These are phyloP conservation scores for Aureobasidium sp. DNA, from an alignment of 2,329 filamentous ascomycete genomes.

Conservation along the genomic window DNA sequence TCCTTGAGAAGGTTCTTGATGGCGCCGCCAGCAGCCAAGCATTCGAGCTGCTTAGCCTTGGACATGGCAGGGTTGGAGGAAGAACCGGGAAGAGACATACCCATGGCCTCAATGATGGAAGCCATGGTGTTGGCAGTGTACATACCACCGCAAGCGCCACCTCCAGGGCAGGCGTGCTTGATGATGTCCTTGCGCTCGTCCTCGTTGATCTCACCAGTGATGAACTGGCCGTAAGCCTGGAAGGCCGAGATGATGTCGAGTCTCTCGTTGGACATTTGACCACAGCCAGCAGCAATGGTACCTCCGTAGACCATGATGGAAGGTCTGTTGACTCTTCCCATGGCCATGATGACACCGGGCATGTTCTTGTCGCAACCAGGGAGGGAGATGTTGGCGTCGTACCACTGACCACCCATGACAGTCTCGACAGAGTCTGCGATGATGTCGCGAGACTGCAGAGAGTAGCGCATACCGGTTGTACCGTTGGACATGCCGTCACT, in stretches of 20 bases:
- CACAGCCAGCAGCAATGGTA: conserved; percentile 86
- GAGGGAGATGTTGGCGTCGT: conserved; percentile 93
- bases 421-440: conserved; percentile 99
- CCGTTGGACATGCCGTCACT: conserved; percentile 98
- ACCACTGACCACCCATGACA: conserved; percentile 98
- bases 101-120: conserved; percentile 42
- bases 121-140: conserved; percentile 47
- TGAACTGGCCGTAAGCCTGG: conserved; percentile 93
- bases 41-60: conserved; percentile 42
- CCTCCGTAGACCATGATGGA: conserved; percentile 98
- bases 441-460: conserved; percentile 75
- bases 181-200: conserved; percentile 92
- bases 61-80: conserved; percentile 43
- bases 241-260: conserved; percentile 97
- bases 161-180: conserved; percentile 76
- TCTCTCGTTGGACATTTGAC: conserved; percentile 60
- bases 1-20: conserved; percentile 43
- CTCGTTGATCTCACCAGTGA: conserved; percentile 84
- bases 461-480: conserved; percentile 89
- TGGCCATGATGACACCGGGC: conserved; percentile 64
- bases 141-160: conserved; percentile 79
- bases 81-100: conserved; percentile 42
- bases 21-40: conserved; percentile 39
- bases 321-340: conserved; percentile 89
- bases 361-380: conserved; percentile 99